Conservation (phyloP, 768 basidiomycete species). For the Solioccasus polychromus region DNA sequence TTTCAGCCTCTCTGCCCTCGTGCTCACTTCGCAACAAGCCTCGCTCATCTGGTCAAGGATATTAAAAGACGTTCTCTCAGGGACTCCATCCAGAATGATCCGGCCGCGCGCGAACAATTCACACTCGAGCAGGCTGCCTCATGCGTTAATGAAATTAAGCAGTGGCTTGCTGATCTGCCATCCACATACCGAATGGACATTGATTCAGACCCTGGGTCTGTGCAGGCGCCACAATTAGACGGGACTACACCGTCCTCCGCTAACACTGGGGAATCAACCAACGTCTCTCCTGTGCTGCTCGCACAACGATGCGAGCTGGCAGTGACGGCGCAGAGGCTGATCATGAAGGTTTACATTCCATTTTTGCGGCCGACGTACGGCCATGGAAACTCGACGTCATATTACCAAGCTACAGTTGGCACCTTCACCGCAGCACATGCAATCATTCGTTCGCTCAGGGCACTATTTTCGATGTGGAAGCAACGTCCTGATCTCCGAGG, state of each 20-base stretch:
- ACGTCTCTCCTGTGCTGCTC: conserved; percentile 37
- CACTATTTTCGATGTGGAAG: conserved; percentile 41
- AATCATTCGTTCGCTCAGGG: conserved; percentile 51
- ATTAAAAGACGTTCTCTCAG: conserved; percentile 51
- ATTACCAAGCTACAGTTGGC: conserved; percentile 54
- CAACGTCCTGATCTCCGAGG: conserved; percentile 32
- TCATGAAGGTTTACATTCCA: conserved; percentile 66
- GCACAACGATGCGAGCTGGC: conserved; percentile 59
- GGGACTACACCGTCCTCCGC: conserved; percentile 4
- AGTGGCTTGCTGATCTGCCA: conserved; percentile 55
- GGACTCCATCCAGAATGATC: conserved; percentile 35
- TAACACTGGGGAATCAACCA: conserved; percentile 12
- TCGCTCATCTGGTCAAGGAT: conserved; percentile 61
- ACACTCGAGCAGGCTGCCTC: conserved; percentile 61
- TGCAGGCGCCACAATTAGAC: conserved; percentile 12
- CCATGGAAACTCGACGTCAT: conserved; percentile 28
- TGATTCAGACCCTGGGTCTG: conserved; percentile 28
- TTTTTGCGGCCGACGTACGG: conserved; percentile 46
- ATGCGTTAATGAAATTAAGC: conserved; percentile 54
- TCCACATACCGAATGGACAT: conserved; percentile 43
- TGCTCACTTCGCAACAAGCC: conserved; percentile 34
- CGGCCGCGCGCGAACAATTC: conserved; percentile 30
- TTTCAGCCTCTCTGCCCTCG: background rate
- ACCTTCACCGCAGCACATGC: conserved; percentile 64
- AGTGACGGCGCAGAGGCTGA: conserved; percentile 56